Base-by-base conservation (phyloP, 805 yeast genomes). In the Candida maesae region DNA sequence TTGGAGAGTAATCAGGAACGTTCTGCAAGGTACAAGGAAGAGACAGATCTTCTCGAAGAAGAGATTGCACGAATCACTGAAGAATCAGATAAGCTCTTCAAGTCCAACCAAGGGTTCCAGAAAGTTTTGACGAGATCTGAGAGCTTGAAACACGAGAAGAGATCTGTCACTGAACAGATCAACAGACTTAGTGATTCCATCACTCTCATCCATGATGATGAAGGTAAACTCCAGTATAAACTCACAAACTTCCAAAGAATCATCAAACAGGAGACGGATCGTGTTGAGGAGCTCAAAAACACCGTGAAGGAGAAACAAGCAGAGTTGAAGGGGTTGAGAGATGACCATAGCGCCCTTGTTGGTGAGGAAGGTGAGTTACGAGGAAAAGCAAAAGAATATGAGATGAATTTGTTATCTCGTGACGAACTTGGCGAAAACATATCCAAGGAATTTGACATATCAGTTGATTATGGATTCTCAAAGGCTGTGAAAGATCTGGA, bases 61-160 rank as follows among this genome's bases (percentile, higher is more conserved):
- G 64, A 78, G 44, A 71, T 90, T 37, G 70, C 71, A 14, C 58
- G 58, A 3, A 67, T 79, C 2, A 80, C 81, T n/a, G 59, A 61
- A 28, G 76, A 81, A 50, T 72, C 87, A 3, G 81, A 84, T 35
- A 57, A 57, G 12, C 65, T 90, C 12, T 89, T 88, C 61, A 76
- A 78, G 36, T 71, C 86, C 1, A 86, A 87, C 55, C 96, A 87
- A 57, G 83, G 84, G 43, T 90, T 82, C 57, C 95, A 88, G 56
- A 71, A 79, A 45, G 76, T 79, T 1, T 57, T 90, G 16, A 79
- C 84, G 21, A 76, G 76, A 46, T 61, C 80, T 17, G 86, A 83
- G 29, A 77, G 75, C 37, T 56, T 84, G 33, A 64, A 67, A 26
- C 76, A 75, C 36, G 71, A 73, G 35, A 66, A 68, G 42, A 54